Percentiles rank a stretch among this genome's conserved stretches.
Conservation (phyloP, 257 asterid species). For the Solanum dulcamara region DNA sequence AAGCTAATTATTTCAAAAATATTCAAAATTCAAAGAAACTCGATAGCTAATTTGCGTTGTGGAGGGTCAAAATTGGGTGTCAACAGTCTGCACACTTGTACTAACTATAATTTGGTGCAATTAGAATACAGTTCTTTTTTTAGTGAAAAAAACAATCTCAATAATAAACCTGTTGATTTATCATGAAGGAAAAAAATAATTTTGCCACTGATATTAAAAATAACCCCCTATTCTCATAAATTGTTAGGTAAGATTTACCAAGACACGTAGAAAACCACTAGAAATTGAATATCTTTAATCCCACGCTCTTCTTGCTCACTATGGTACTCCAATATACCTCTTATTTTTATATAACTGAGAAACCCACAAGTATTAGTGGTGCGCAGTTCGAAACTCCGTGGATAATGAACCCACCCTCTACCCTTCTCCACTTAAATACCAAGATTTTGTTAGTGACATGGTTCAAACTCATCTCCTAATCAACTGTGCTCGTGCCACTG, state of each 20-base stretch:
- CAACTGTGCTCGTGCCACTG: neutral
- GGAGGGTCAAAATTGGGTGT: no score
- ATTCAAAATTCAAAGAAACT: no score
- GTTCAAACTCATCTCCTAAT: neutral
- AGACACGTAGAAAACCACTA: neutral
- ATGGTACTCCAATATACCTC: neutral
- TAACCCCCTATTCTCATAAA: neutral
- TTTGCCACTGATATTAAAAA: neutral
- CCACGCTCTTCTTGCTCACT: neutral
- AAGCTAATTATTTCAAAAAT: no score
- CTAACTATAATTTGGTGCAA: neutral
- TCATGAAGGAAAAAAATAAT: neutral
- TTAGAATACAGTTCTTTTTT: neutral
- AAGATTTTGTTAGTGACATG: neutral
- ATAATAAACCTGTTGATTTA: neutral
- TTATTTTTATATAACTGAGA: neutral
- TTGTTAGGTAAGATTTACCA: neutral
- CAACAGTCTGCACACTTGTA: neutral
- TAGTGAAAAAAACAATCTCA: neutral
- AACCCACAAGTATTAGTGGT: neutral
- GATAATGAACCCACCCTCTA: neutral
- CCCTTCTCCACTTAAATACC: neutral
- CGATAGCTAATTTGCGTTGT: no score
- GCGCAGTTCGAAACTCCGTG: no score
- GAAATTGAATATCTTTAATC: neutral